Percentiles rank a stretch among this genome's conserved stretches.
Conservation (phyloP, 495 filamentous ascomycete genomes). For the Hyphodiscus hymeniophilus region DNA sequence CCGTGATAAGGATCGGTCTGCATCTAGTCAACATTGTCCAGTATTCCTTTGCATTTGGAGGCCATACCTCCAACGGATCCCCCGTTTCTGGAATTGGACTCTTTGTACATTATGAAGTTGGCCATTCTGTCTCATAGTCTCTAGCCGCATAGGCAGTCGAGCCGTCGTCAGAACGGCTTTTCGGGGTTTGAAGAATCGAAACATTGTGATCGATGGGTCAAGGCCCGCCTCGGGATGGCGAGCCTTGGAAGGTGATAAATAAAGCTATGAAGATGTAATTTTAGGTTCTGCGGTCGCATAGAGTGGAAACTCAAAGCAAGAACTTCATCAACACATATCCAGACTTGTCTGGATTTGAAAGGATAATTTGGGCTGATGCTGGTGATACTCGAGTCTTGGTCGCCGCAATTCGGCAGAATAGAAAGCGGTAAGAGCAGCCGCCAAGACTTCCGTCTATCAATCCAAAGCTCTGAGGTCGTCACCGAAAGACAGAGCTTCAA, state of each 20-base stretch:
- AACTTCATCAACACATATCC: no score
- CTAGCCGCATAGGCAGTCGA: constrained; percentile 17
- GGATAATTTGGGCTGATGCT: background rate
- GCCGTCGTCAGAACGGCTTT: constrained; percentile 13
- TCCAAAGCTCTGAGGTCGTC: constrained; percentile 3
- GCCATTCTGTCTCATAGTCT: constrained; percentile 4
- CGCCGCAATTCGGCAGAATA: constrained; percentile 4
- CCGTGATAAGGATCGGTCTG: background rate
- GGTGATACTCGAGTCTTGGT: background rate
- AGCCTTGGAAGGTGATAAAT: constrained; percentile 1
- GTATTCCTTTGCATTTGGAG: background rate
- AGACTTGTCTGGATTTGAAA: no score
- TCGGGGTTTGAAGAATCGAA: constrained; percentile 6
- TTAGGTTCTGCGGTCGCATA: background rate
- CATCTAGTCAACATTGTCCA: background rate
- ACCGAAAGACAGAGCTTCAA: constrained; percentile 14
- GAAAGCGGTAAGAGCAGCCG: constrained; percentile 1
- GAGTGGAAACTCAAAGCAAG: no score
- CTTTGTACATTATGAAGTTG: constrained; percentile 8
- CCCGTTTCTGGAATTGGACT: constrained; percentile 10
- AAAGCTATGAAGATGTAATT: background rate
- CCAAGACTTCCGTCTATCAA: background rate
- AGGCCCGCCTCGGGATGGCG: constrained; percentile 7
- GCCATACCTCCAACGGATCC: constrained; percentile 5
- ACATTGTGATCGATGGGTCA: constrained; percentile 12